Base-by-base conservation (phyloP, 352 stramenopile genomes). In the Salisapilia sapeloensis region DNA sequence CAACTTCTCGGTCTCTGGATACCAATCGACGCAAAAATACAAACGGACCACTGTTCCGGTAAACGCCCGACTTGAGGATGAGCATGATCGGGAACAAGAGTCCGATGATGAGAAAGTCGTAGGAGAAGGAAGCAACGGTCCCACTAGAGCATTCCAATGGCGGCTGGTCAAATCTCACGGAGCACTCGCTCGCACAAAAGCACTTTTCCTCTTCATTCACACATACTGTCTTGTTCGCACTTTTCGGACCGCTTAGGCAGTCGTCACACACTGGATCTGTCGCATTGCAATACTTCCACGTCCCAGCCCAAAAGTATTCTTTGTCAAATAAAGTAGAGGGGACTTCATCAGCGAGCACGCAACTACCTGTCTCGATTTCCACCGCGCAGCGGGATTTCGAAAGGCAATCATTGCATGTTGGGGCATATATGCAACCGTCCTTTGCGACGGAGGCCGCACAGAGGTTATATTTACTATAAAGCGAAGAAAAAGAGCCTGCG, bases 321-420 rank as follows among this genome's bases (percentile, higher is more conserved):
- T 45, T 35, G 12, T 33, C 35, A 22, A 24, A 26, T 6, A 35
- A 15, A 2, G 41, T 14, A 4, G 33, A 30, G 4, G 27, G 11
- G 8, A 13, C 6, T 50, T 12, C 15, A 56, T 50, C 4, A 39
- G 33, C 32, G 3, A 48, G 54, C 4, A 66, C 42, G 45, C 55
- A 66, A 8, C 48, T 51, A 25, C 51, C 55, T 1, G 50, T 66
- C 16, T 40, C 48, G 11, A 51, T 48, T 22, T 66, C 50, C n/a
- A 66, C 31, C n/a, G 55, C 44, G 17, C 55, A 66, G 21, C 50
- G 50, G 5, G 19, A 5, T 24, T 34, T 40, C 10, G 20, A 26
- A 24, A 58, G 21, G 17, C 49, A 58, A 11, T 25, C 20, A 11
- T 12, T 29, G 33, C 49, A 58, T 10, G 24, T 42, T 12, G 53